Conservation (phyloP, 176 grass and related monocot genomes). For the Carex scoparia region DNA sequence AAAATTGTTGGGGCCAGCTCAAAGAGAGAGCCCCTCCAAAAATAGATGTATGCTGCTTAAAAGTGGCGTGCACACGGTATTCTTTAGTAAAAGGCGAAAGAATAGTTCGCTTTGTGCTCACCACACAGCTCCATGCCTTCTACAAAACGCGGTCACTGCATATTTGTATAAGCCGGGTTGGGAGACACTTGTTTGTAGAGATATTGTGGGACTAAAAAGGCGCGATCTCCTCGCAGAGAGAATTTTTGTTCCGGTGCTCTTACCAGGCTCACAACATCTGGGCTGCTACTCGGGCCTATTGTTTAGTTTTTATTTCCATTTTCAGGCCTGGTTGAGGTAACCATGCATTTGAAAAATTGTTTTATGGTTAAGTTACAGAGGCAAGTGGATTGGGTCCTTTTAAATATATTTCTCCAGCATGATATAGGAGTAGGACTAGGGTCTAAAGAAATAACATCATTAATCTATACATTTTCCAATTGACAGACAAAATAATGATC, state of each 20-base stretch:
- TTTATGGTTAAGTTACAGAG: not conserved
- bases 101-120: slow-evolving; percentile 47
- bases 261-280: not conserved
- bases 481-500: too few species aligned
- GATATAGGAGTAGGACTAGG: too few species aligned
- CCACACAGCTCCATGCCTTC: too few species aligned
- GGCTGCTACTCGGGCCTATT: not conserved
- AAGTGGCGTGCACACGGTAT: not conserved
- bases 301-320: too few species aligned
- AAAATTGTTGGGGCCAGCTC: too few species aligned
- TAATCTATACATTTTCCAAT: too few species aligned
- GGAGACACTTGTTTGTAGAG: not conserved
- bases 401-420: too few species aligned
- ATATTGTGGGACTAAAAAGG: not conserved
- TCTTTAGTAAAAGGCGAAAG: slow-evolving; percentile 72
- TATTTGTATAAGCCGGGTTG: not conserved
- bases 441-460: too few species aligned
- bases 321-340: not conserved
- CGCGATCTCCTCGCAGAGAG: not conserved
- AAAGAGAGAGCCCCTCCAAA: too few species aligned
- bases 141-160: too few species aligned
- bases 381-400: too few species aligned
- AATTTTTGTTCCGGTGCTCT: not conserved
- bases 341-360: not conserved
- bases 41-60: not conserved